Conservation (phyloP, 2,329 filamentous ascomycete genomes). For the Chrysoporthe austroafricana region DNA sequence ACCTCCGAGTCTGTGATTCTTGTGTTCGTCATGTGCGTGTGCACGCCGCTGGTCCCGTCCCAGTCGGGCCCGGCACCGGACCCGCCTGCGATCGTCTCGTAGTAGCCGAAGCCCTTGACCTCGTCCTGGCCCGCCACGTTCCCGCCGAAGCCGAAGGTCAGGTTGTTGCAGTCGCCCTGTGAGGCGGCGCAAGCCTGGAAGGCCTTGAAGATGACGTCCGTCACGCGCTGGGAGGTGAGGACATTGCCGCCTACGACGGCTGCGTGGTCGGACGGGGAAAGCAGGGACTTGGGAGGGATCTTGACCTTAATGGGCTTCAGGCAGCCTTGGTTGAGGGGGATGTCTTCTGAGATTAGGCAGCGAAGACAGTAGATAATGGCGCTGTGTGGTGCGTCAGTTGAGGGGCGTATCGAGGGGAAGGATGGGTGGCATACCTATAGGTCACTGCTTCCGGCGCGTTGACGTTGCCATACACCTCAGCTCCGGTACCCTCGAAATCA, state of each 20-base stretch:
- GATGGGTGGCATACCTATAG: slow-evolving; percentile 49
- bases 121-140: slow-evolving; percentile 60
- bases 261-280: slow-evolving; percentile 75
- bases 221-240: slow-evolving; percentile 78
- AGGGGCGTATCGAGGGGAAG: not conserved
- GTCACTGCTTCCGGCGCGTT: slow-evolving; percentile 80
- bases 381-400: slow-evolving; percentile 35
- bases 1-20: slow-evolving; percentile 81
- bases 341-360: slow-evolving; percentile 78
- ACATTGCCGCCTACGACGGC: slow-evolving; percentile 86
- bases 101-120: slow-evolving; percentile 82
- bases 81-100: slow-evolving; percentile 82
- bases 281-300: slow-evolving; percentile 73
- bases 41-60: slow-evolving; percentile 76
- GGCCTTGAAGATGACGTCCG: slow-evolving; percentile 80
- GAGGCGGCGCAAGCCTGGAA: slow-evolving; percentile 79
- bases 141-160: slow-evolving; percentile 82
- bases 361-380: slow-evolving; percentile 87
- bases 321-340: slow-evolving; percentile 86
- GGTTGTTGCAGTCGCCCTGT: slow-evolving; percentile 83
- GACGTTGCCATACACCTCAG: slow-evolving; percentile 76
- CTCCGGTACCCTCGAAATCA: slow-evolving; percentile 75
- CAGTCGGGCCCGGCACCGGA: slow-evolving; percentile 73
- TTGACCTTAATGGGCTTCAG: slow-evolving; percentile 74
- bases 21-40: slow-evolving; percentile 86